phyloP scores from a whole-genome alignment of 371 early-diverging fungal species.

The Umbelopsis sp. region DNA sequence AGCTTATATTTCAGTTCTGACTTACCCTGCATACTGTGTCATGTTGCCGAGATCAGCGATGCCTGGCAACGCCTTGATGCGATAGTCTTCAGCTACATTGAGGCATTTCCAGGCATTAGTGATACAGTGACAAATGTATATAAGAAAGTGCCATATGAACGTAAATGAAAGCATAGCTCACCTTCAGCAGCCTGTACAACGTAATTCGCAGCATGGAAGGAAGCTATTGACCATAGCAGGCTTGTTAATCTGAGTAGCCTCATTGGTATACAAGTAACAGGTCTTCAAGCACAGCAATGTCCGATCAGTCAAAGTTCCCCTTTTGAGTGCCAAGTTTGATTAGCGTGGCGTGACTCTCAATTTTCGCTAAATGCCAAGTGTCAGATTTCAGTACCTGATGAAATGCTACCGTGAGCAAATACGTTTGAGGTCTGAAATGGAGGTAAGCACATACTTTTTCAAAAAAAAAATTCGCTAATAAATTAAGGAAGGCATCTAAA shows the following conservation, averaged over 20 bases:
- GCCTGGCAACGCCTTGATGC: slow-evolving; percentile 57
- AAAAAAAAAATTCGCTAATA: too few species aligned
- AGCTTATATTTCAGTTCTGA: neutral
- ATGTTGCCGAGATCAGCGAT: slow-evolving; percentile 35
- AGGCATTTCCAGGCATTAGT: too few species aligned
- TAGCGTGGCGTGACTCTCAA: too few species aligned
- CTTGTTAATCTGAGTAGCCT: neutral
- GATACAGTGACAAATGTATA: neutral
- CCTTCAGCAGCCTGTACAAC: neutral
- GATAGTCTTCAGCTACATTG: slow-evolving; percentile 56
- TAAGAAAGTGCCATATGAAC: neutral
- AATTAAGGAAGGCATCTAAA: too few species aligned
- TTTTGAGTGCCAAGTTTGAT: too few species aligned
- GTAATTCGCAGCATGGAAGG: neutral
- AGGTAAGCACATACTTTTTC: too few species aligned
- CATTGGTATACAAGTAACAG: neutral
- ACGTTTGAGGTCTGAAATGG: too few species aligned
- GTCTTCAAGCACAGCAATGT: too few species aligned
- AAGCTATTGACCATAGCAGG: slow-evolving; percentile 2
- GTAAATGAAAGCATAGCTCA: neutral
- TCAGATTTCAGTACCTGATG: too few species aligned
- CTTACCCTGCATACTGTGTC: slow-evolving; percentile 70
- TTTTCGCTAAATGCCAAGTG: too few species aligned
- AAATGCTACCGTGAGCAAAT: too few species aligned
- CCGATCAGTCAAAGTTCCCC: too few species aligned